These are phyloP conservation scores for Suillus variegatus DNA, from an alignment of 768 basidiomycete genomes.

Conservation along the genomic window DNA sequence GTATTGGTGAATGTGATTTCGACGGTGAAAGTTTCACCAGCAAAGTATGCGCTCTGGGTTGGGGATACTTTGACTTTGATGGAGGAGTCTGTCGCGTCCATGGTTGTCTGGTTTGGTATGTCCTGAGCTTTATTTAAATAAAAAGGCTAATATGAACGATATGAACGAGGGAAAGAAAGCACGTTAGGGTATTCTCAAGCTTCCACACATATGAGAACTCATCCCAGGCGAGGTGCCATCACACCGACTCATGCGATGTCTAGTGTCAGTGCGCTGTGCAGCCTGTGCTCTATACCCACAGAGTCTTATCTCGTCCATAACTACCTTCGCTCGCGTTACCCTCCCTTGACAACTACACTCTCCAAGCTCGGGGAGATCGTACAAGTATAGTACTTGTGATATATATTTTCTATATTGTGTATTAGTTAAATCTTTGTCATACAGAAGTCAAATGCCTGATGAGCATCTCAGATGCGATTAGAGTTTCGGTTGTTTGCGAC, in stretches of 20 bases:
- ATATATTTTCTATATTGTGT: no score
- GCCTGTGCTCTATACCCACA: no score
- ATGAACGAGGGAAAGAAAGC: constrained; percentile 1
- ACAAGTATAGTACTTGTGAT: no score
- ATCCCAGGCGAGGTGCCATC: background rate
- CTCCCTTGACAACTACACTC: no score
- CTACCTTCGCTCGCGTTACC: no score
- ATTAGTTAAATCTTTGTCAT: no score
- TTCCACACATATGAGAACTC: background rate
- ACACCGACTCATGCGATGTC: background rate
- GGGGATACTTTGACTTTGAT: constrained; percentile 77
- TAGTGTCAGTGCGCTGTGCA: background rate
- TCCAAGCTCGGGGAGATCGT: no score
- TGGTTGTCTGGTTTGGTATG: background rate
- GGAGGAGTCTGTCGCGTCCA: constrained; percentile 39
- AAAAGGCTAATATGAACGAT: background rate
- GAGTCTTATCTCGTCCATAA: no score
- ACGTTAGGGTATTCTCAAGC: background rate
- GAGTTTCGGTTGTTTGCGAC: no score
- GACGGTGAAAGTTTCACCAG: constrained; percentile 85
- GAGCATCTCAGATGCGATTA: no score
- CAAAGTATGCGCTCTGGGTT: constrained; percentile 87
- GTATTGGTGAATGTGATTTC: constrained; percentile 88
- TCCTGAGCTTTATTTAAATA: background rate
- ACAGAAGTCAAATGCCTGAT: no score